These are phyloP conservation scores for Tylopilus felleus DNA, from an alignment of 768 basidiomycete genomes.

Conservation along the genomic window DNA sequence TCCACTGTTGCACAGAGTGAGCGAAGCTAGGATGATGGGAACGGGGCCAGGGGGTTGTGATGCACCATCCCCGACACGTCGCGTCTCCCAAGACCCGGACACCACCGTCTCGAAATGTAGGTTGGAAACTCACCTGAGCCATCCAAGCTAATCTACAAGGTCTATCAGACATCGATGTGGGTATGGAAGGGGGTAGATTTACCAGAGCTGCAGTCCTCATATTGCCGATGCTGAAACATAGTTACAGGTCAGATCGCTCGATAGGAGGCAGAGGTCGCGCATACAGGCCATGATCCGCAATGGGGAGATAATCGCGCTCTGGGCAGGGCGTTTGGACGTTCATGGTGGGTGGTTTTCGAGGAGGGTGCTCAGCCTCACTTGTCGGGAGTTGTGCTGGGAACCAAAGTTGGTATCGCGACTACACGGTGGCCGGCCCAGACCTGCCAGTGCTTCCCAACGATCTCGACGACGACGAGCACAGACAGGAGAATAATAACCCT, in stretches of 20 bases:
- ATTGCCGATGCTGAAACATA: constrained; percentile 65
- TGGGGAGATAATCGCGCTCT: constrained; percentile 66
- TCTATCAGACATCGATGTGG: constrained; percentile 3
- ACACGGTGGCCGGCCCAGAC: constrained; percentile 3
- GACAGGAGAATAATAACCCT: background rate
- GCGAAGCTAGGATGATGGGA: background rate
- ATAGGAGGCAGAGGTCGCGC: constrained; percentile 21
- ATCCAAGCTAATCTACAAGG: constrained; percentile 62
- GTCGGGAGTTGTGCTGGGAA: constrained; percentile 1
- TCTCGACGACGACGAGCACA: background rate
- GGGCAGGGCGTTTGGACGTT: constrained; percentile 50
- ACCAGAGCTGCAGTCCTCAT: constrained; percentile 77
- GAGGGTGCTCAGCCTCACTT: background rate
- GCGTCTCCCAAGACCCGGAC: background rate
- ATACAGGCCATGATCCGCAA: constrained; percentile 79
- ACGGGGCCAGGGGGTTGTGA: background rate
- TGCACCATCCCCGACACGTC: background rate
- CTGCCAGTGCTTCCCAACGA: background rate
- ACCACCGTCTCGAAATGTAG: background rate
- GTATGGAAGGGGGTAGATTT: constrained; percentile 14
- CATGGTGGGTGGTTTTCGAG: constrained; percentile 24
- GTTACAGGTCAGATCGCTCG: constrained; percentile 8
- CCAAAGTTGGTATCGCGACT: constrained; percentile 6
- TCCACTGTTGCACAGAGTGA: constrained; percentile 53
- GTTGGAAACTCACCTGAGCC: constrained; percentile 61